Conservation (phyloP, 2,329 filamentous ascomycete genomes). For the Coniochaeta sp. region DNA sequence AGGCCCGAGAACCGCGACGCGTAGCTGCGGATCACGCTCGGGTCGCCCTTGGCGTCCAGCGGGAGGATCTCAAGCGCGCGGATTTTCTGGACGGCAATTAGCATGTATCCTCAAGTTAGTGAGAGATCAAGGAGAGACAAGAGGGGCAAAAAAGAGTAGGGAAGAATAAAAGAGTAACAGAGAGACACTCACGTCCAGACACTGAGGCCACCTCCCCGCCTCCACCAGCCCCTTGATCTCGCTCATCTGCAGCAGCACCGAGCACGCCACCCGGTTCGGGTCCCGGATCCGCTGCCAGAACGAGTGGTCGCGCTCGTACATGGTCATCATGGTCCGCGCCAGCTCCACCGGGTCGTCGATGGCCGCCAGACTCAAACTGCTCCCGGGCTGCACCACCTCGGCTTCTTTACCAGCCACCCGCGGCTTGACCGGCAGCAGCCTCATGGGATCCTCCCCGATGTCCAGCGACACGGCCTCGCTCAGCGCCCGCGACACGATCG, state of each 20-base stretch:
- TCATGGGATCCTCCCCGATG: slow-evolving; percentile 72
- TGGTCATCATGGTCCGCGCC: slow-evolving; percentile 53
- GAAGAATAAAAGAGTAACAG: too few species aligned
- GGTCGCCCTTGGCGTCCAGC: slow-evolving; percentile 65
- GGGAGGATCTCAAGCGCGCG: slow-evolving; percentile 71
- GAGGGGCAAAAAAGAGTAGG: background rate
- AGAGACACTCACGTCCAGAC: slow-evolving; percentile 51
- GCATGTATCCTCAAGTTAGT: background rate
- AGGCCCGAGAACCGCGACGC: slow-evolving; percentile 76
- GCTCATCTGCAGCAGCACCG: slow-evolving; percentile 53
- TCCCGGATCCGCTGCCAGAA: slow-evolving; percentile 52
- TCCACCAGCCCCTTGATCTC: slow-evolving; percentile 51
- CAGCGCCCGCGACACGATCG: slow-evolving; percentile 81
- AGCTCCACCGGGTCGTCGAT: slow-evolving; percentile 56
- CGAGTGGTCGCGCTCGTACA: slow-evolving; percentile 56
- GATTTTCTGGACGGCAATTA: slow-evolving; percentile 47
- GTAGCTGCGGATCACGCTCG: slow-evolving; percentile 69
- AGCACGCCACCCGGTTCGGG: slow-evolving; percentile 48
- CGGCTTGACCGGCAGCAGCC: slow-evolving; percentile 73
- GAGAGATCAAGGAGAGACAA: background rate
- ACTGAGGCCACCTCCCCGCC: slow-evolving; percentile 46
- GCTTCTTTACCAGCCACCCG: slow-evolving; percentile 37
- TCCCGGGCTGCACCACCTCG: slow-evolving; percentile 31
- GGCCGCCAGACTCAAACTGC: slow-evolving; percentile 53
- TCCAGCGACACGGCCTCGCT: slow-evolving; percentile 85